phyloP scores from a whole-genome alignment of 257 asterid species.

The Solanum acaule region DNA sequence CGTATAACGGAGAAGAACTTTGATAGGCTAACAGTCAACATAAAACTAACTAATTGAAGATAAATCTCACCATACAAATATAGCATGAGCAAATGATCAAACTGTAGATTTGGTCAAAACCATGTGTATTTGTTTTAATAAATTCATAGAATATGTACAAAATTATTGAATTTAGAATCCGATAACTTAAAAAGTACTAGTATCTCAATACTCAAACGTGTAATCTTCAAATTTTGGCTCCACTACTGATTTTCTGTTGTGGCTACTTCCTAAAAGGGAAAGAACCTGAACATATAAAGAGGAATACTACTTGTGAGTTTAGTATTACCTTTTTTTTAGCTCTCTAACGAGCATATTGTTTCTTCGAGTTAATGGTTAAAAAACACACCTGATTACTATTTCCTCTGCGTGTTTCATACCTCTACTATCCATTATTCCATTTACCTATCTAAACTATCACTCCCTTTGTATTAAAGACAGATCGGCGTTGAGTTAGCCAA shows the following conservation, averaged over 20 bases:
- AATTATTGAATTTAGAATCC: neutral
- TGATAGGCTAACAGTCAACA: neutral
- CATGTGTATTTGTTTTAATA: neutral
- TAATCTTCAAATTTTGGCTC: neutral
- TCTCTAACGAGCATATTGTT: neutral
- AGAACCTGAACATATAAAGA: neutral
- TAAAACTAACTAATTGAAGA: neutral
- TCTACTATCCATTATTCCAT: no score
- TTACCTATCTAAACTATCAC: neutral
- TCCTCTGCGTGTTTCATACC: neutral
- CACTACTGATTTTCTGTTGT: neutral
- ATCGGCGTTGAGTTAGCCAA: neutral
- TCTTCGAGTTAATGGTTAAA: neutral
- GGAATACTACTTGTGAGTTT: neutral
- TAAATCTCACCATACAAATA: neutral
- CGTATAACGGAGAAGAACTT: neutral
- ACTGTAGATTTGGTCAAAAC: neutral
- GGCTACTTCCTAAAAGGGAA: neutral
- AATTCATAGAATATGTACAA: neutral
- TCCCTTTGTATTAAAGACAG: neutral
- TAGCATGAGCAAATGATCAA: neutral
- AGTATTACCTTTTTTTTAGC: neutral
- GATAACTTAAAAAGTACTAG: neutral
- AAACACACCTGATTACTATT: neutral
- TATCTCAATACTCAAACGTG: neutral